Base-by-base conservation (phyloP, 495 filamentous ascomycete species). In the Astrocystis sublimbata region DNA sequence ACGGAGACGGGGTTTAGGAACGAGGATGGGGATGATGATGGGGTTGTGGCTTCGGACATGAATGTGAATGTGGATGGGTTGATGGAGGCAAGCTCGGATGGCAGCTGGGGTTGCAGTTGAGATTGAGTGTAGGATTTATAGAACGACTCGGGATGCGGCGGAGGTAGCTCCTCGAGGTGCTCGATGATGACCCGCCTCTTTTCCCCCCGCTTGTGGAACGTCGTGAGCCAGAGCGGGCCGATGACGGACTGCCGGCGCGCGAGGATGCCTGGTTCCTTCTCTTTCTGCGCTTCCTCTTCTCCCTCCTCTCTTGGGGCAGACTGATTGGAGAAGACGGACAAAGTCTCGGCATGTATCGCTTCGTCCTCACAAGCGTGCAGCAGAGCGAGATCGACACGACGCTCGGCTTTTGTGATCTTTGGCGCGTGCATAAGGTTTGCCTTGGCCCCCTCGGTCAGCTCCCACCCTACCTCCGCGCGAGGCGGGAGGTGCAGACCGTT, bases 401-500 rank as follows among this genome's bases (percentile, higher is more conserved):
- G 46, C 53, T 81, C 75, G 0, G 33, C 31, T 26, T 68, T 58
- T 0, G 65, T 69, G 47, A 82, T 71, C 45, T 79, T 80, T 35
- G 75, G 76, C 0, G 79, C 79, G 46, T 76, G 72, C 7, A 38
- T 26, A 1, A 71, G 61, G n/a, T n/a, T n/a, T 1, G 15, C 0
- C 15, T 56, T 1, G n/a, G 3, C 4, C 6, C 33, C 19, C 12
- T 46, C n/a, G 40, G n/a, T 23, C 6, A 62, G 36, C 13, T 57
- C 64, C 78, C 78, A 79, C 35, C 79, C 78, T 3, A 65, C 73
- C 6, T 78, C 66, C 36, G 71, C 60, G 3, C 85, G 61, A 5
- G 89, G 89, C 3, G 87, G 87, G 1, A 92, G 78, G 60, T 92
- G 93, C 1, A 89, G 56, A 2, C 85, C 77, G 2, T 76, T 65